A percentile compares a stretch with the other conserved stretches of the same genome.
These are phyloP conservation scores for Dactylellina parvicollis DNA, from an alignment of 2,329 filamentous ascomycete species.

Conservation along the genomic window DNA sequence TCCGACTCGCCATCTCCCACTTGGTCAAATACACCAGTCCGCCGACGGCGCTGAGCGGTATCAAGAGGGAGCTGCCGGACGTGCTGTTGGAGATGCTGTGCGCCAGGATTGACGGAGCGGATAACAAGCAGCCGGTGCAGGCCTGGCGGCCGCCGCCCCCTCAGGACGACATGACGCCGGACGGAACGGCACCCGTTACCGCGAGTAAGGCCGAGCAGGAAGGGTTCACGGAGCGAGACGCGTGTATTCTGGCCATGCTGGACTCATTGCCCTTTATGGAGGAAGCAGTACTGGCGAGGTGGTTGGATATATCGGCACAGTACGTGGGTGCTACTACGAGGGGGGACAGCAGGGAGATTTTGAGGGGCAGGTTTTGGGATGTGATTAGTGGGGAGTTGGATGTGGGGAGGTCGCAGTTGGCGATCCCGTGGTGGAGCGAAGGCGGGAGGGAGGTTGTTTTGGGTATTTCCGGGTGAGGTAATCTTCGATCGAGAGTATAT, in stretches of 20 bases:
- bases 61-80: conserved; percentile 80
- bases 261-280: conserved; percentile 81
- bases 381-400: conserved; percentile 86
- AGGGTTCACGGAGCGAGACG: conserved; percentile 75
- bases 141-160: conserved; percentile 59
- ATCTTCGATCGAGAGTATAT: background rate
- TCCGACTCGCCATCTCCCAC: conserved; percentile 86
- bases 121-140: conserved; percentile 61
- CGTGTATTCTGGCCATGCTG: conserved; percentile 78
- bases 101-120: conserved; percentile 65
- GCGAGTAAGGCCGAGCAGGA: conserved; percentile 51
- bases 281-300: conserved; percentile 77
- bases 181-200: conserved; percentile 59
- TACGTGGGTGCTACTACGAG: conserved; percentile 67
- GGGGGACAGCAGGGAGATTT: conserved; percentile 72
- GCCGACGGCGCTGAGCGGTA: conserved; percentile 77
- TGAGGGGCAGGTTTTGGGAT: conserved; percentile 78
- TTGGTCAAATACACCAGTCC: conserved; percentile 83
- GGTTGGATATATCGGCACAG: conserved; percentile 77
- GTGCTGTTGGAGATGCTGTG: conserved; percentile 80
- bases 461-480: conserved; percentile 31
- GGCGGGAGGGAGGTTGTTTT: conserved; percentile 59
- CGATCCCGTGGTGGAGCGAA: conserved; percentile 86
- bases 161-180: conserved; percentile 56
- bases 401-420: conserved; percentile 79